phyloP scores from a whole-genome alignment of 2,329 filamentous ascomycete species.

The Penicillium sp. region DNA sequence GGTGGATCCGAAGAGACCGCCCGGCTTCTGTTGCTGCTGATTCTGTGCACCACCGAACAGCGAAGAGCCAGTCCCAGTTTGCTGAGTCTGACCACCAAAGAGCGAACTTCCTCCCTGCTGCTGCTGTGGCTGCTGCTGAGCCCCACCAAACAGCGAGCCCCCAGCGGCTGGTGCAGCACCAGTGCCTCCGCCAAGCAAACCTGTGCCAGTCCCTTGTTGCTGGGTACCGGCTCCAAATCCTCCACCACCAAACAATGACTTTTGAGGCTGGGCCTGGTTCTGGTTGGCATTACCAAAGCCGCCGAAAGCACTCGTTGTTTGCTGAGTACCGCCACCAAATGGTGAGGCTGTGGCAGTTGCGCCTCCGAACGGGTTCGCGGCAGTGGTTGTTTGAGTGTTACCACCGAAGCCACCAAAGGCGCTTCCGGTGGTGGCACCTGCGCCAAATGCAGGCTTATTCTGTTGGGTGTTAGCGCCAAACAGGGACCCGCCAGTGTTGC shows the following conservation, averaged over 20 bases:
- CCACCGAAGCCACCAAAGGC: slow-evolving; percentile 38
- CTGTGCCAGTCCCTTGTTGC: slow-evolving; percentile 38
- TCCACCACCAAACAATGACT: slow-evolving; percentile 35
- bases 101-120: slow-evolving; percentile 31
- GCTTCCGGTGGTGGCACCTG: slow-evolving; percentile 28
- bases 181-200: slow-evolving; percentile 40
- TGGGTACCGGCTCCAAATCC: slow-evolving; percentile 44
- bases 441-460: slow-evolving; percentile 38
- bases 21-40: slow-evolving; percentile 23
- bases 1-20: slow-evolving; percentile 24
- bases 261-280: slow-evolving; percentile 37
- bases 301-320: slow-evolving; percentile 43
- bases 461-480: slow-evolving; percentile 42
- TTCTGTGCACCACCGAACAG: slow-evolving; percentile 45
- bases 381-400: slow-evolving; percentile 34
- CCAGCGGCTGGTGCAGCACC: slow-evolving; percentile 34
- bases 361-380: slow-evolving; percentile 41
- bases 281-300: slow-evolving; percentile 41
- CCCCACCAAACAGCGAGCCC: slow-evolving; percentile 43
- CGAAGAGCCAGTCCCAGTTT: slow-evolving; percentile 39
- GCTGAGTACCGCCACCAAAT: slow-evolving; percentile 41
- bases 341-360: slow-evolving; percentile 38
- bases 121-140: slow-evolving; percentile 27
- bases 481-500: slow-evolving; percentile 33
- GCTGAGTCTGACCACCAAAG: slow-evolving; percentile 36